Percentiles rank a stretch among this genome's conserved stretches.
These are phyloP conservation scores for Phycomyces nitens DNA, from an alignment of 192 early-diverging fungal genomes.

Conservation along the genomic window DNA sequence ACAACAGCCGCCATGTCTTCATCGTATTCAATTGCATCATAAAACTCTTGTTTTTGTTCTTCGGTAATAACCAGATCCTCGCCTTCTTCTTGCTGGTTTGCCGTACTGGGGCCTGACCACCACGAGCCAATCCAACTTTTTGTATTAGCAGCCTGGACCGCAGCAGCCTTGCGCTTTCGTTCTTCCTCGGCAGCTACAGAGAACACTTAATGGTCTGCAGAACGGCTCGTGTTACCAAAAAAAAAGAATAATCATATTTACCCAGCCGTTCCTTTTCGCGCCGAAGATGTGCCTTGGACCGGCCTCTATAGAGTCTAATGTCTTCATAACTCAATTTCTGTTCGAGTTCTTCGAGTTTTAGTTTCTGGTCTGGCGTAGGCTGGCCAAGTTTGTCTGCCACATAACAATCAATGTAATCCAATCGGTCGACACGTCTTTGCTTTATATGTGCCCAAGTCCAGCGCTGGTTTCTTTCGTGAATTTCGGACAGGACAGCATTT, in stretches of 20 bases:
- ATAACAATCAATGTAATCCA: conserved; percentile 74
- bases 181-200: conserved; percentile 30
- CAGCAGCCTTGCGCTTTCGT: conserved; percentile 23
- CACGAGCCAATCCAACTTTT: conserved; percentile 51
- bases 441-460: conserved; percentile 84
- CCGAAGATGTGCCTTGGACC: conserved; percentile 67
- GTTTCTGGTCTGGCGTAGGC: conserved; percentile 42
- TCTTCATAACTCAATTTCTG: conserved; percentile 82
- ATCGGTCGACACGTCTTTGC: conserved; percentile 79
- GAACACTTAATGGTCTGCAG: too few species aligned
- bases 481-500: conserved; percentile 76
- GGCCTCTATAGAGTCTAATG: conserved; percentile 79
- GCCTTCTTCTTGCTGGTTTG: conserved; percentile 9
- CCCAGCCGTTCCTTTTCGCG: conserved; percentile 68
- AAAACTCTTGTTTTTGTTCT: conserved; percentile 84
- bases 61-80: conserved; percentile 61
- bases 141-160: conserved; percentile 27
- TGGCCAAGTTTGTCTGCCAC: conserved; percentile 52
- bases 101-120: conserved; percentile 32
- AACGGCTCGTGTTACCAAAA: too few species aligned
- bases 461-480: conserved; percentile 77
- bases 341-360: conserved; percentile 66
- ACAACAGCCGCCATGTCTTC: conserved; percentile 60
- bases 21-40: conserved; percentile 93
- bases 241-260: conserved; percentile 12